These are phyloP conservation scores for Nakazawaea siamensis DNA, from an alignment of 805 yeast genomes.

Conservation along the genomic window DNA sequence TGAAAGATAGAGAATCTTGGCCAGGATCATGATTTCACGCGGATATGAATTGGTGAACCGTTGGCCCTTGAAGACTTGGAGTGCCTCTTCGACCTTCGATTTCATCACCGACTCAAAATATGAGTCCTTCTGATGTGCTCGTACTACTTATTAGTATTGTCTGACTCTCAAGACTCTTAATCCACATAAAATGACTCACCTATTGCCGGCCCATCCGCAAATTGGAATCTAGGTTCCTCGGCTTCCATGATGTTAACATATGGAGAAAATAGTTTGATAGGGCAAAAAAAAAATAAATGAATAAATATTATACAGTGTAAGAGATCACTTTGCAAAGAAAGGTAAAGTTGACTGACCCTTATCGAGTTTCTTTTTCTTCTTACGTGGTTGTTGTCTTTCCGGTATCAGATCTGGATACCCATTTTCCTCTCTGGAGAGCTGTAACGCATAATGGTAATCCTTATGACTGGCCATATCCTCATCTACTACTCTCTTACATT, in stretches of 20 bases:
- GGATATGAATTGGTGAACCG: constrained; percentile 58
- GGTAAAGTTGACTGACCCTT: constrained; percentile 11
- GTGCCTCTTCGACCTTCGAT: constrained; percentile 45
- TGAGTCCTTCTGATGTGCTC: constrained; percentile 87
- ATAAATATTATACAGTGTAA: too few relatives aligned
- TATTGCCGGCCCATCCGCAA: constrained; percentile 84
- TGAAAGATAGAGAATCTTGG: constrained; percentile 56
- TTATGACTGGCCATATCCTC: constrained; percentile 9
- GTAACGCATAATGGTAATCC: constrained; percentile 10
- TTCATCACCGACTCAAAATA: constrained; percentile 54
- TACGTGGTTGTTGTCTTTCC: neutral
- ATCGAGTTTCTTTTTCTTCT: constrained; percentile 5
- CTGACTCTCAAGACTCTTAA: neutral
- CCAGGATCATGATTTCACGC: constrained; percentile 48
- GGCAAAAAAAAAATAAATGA: too few relatives aligned
- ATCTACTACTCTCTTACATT: constrained; percentile 3
- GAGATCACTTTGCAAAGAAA: too few relatives aligned
- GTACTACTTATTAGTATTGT: constrained; percentile 31
- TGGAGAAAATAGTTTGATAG: too few relatives aligned
- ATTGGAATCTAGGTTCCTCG: too few relatives aligned
- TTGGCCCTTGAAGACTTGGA: constrained; percentile 51
- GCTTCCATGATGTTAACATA: too few relatives aligned
- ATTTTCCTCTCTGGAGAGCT: constrained; percentile 5
- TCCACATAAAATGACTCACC: constrained; percentile 32
- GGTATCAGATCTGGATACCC: neutral